phyloP scores from a whole-genome alignment of 2,329 filamentous ascomycete genomes.

The Diaporthe amygdali region DNA sequence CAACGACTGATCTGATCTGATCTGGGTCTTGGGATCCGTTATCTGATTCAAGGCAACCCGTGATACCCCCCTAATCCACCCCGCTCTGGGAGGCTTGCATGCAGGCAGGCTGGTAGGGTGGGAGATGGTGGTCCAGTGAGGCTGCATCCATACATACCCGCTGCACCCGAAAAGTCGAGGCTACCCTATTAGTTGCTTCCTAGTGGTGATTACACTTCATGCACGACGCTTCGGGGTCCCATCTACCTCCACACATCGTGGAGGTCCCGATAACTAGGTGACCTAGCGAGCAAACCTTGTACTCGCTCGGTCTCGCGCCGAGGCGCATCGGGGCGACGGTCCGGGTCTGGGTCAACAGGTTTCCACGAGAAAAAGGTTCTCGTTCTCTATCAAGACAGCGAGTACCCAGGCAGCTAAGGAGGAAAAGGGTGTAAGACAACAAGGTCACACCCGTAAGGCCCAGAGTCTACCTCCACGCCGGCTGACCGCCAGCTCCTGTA shows the following conservation, averaged over 20 bases:
- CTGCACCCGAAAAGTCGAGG: neutral
- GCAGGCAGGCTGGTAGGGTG: neutral
- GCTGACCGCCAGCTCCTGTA: neutral
- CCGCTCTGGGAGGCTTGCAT: neutral
- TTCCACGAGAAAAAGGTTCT: neutral
- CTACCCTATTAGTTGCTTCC: neutral
- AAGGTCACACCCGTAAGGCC: neutral
- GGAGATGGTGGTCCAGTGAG: constrained; percentile 15
- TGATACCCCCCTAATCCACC: neutral
- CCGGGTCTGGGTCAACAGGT: neutral
- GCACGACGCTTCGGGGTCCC: neutral
- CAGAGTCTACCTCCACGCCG: neutral
- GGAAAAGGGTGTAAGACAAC: neutral
- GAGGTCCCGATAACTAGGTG: neutral
- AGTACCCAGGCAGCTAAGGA: neutral
- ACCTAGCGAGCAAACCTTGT: neutral
- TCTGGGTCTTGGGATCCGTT: constrained; percentile 12
- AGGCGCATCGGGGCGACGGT: neutral
- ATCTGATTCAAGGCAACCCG: constrained; percentile 11
- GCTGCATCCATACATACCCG: neutral
- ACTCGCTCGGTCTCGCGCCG: neutral
- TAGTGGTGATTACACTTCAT: neutral
- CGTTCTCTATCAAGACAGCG: neutral
- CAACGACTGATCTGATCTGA: neutral
- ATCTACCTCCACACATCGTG: too few relatives aligned